Conservation (phyloP, 2,329 filamentous ascomycete genomes). For the Monosporascus sp. region DNA sequence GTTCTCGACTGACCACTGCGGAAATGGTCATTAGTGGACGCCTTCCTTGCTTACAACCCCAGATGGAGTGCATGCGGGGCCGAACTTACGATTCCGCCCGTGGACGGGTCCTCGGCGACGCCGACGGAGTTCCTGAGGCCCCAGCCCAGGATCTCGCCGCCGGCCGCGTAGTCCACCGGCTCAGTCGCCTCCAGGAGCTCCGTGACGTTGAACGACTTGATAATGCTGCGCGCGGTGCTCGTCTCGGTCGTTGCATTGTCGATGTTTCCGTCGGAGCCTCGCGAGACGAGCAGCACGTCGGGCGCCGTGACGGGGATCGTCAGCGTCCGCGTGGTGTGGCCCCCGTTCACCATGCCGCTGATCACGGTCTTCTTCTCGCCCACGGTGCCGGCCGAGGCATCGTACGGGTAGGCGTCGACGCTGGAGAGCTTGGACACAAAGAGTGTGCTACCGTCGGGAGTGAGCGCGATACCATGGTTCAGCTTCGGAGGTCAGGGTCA, state of each 20-base stretch:
- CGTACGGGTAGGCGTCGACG: conserved; percentile 63
- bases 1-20: conserved; percentile 59
- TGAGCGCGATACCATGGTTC: conserved; percentile 52
- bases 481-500: conserved; percentile 30
- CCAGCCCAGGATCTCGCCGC: conserved; percentile 54
- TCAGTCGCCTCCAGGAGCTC: conserved; percentile 18
- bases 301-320: conserved; percentile 51
- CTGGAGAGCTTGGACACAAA: conserved; percentile 52
- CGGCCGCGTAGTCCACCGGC: conserved; percentile 36
- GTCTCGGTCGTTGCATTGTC: conserved; percentile 47
- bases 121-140: conserved; percentile 70
- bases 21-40: background rate
- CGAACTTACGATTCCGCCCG: conserved; percentile 36
- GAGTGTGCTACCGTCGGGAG: conserved; percentile 45
- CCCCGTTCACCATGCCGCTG: conserved; percentile 54
- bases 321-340: conserved; percentile 63
- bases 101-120: conserved; percentile 54
- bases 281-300: conserved; percentile 57
- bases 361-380: conserved; percentile 46
- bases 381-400: conserved; percentile 44
- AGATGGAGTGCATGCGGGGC: too few species aligned
- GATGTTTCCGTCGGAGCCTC: conserved; percentile 59
- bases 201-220: conserved; percentile 50
- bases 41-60: background rate
- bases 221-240: conserved; percentile 45